These are phyloP conservation scores for Psidium friedrichsthalianum DNA, from an alignment of 345 rosid species.

Conservation along the genomic window DNA sequence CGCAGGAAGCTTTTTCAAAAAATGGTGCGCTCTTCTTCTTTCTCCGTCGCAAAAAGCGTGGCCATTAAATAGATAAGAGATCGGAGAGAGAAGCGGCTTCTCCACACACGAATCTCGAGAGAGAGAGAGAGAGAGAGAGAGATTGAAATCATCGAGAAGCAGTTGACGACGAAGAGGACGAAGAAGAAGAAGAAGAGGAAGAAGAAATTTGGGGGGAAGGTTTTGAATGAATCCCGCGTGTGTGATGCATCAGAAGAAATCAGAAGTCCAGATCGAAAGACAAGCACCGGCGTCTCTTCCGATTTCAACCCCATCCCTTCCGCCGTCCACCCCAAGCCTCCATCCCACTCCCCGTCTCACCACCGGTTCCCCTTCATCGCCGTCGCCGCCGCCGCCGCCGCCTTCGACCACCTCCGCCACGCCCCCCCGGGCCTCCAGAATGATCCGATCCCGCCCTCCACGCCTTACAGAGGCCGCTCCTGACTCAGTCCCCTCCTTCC, in stretches of 20 bases:
- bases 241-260: slow-evolving; percentile 97
- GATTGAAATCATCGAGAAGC: not conserved
- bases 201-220: not conserved
- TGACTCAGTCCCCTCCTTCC: slow-evolving; percentile 33
- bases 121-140: not conserved
- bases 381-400: slow-evolving; percentile 1
- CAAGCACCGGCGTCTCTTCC: slow-evolving; percentile 99
- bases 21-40: too few relatives aligned
- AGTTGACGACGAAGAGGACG: not conserved
- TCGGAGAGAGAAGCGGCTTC: not conserved
- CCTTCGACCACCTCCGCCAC: not conserved
- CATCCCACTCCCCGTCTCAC: not conserved
- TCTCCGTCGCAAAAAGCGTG: too few relatives aligned
- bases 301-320: slow-evolving; percentile 68
- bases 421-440: slow-evolving; percentile 10
- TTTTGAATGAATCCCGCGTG: not conserved
- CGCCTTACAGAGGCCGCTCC: slow-evolving; percentile 58
- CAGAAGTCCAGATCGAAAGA: slow-evolving; percentile 98
- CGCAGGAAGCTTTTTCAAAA: not conserved
- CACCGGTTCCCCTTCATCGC: not conserved
- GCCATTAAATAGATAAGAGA: not conserved
- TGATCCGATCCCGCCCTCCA: slow-evolving; percentile 40
- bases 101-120: not conserved
- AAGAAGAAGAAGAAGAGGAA: not conserved
- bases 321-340: slow-evolving; percentile 10